A percentile compares a stretch with the other conserved stretches of the same genome.
Conservation (phyloP, 192 early-diverging fungal species). For the Linnemannia zychae region DNA sequence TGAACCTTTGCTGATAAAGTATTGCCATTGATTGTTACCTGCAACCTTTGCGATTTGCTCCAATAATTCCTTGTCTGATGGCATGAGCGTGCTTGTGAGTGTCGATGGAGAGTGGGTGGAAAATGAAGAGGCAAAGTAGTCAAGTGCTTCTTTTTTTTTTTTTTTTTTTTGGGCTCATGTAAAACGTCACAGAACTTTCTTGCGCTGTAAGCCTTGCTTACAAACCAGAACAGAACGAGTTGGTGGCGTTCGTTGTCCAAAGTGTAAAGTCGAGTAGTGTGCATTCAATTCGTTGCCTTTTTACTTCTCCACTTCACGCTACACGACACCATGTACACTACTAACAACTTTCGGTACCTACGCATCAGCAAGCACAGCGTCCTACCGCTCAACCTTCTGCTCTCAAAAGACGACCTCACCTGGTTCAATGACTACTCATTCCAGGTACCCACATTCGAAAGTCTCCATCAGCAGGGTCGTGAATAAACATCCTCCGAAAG, state of each 20-base stretch:
- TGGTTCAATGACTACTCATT: slow-evolving; percentile 54
- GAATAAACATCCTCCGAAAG: neutral
- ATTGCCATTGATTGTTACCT: slow-evolving; percentile 6
- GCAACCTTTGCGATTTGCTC: slow-evolving; percentile 52
- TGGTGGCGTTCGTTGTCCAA: slow-evolving; percentile 26
- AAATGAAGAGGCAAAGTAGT: neutral
- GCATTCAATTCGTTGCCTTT: neutral
- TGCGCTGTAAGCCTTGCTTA: neutral
- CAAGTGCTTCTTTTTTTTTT: neutral
- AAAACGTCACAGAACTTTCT: neutral
- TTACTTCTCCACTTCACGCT: neutral
- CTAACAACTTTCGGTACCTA: slow-evolving; percentile 41
- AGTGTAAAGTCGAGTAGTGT: neutral
- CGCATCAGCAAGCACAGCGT: slow-evolving; percentile 45
- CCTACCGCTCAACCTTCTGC: slow-evolving; percentile 37
- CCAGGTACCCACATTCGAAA: slow-evolving; percentile 16
- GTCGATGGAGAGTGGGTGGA: neutral
- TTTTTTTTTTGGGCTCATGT: neutral
- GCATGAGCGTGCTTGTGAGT: neutral
- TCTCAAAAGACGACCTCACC: slow-evolving; percentile 43
- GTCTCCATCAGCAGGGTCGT: neutral
- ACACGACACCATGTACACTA: slow-evolving; percentile 27
- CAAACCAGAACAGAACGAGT: slow-evolving; percentile 4
- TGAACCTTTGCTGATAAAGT: too few relatives aligned
- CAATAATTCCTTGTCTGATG: slow-evolving; percentile 49